Conservation (phyloP, 2,329 filamentous ascomycete genomes). For the Calonectria pseudoreteaudii region DNA sequence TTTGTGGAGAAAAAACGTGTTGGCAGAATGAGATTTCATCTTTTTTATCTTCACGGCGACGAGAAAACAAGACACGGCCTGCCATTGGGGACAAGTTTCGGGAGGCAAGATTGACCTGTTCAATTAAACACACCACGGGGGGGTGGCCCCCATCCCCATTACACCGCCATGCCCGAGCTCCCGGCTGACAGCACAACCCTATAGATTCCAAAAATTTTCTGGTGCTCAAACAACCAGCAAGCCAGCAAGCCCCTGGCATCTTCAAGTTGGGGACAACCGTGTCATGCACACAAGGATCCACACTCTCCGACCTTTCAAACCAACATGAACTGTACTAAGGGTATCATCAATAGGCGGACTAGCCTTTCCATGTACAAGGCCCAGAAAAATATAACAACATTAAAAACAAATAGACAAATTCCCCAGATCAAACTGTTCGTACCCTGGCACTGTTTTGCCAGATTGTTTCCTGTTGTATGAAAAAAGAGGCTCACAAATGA, state of each 20-base stretch:
- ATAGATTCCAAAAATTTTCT: not conserved
- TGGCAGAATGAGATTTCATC: conserved; percentile 4
- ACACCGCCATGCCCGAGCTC: not conserved
- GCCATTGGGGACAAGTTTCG: conserved; percentile 2
- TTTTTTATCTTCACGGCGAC: not conserved
- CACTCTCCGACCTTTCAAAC: conserved; percentile 6
- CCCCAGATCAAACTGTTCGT: not conserved
- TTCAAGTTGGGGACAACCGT: not conserved
- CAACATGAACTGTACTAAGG: conserved; percentile 21
- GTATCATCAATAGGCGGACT: conserved; percentile 17
- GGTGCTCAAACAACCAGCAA: conserved; percentile 12
- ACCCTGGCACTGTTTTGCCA: conserved; percentile 25
- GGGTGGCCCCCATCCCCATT: not conserved
- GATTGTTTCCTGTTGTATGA: conserved; percentile 16
- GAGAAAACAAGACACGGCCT: not conserved
- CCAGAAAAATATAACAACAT: not conserved
- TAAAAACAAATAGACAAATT: not conserved
- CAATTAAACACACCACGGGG: conserved; percentile 2
- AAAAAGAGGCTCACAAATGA: not conserved
- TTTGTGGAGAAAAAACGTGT: conserved; percentile 16
- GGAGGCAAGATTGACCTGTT: not conserved
- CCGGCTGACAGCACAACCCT: not conserved
- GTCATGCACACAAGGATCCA: conserved; percentile 6
- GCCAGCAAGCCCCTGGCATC: not conserved
- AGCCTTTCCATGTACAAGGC: conserved; percentile 15